Conservation (phyloP, 148 eudicot species). For the Vaccinium macrocarpon region DNA sequence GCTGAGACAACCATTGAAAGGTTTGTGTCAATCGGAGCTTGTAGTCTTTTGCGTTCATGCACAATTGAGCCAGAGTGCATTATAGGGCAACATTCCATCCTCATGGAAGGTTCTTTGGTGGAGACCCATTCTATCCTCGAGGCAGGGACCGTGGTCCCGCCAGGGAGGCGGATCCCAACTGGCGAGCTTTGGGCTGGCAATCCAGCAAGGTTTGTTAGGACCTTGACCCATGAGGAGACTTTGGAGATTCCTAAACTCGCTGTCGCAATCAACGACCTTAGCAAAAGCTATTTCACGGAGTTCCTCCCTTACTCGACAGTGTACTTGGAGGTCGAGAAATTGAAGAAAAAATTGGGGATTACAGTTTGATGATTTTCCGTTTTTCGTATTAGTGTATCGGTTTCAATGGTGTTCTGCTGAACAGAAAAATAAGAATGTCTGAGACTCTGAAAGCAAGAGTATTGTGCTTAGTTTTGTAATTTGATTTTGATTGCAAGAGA, state of each 20-base stretch:
- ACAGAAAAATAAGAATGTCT: conserved; percentile 27
- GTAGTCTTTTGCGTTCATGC: conserved; percentile 85
- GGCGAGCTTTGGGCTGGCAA: conserved; percentile 99
- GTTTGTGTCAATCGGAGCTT: conserved; percentile 87
- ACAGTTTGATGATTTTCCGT: conserved; percentile 37
- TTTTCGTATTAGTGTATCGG: conserved; percentile 18
- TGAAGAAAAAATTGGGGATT: conserved; percentile 72
- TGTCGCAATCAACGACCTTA: conserved; percentile 84
- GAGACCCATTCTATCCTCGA: conserved; percentile 96
- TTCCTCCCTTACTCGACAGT: conserved; percentile 91
- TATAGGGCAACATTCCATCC: conserved; percentile 87
- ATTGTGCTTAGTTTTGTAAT: neutral
- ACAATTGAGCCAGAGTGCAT: conserved; percentile 98
- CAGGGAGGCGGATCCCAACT: conserved; percentile 92
- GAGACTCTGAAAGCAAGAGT: neutral
- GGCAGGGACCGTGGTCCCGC: conserved; percentile 96
- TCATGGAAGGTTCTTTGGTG: conserved; percentile 96
- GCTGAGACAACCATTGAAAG: conserved; percentile 89
- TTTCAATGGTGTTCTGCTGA: conserved; percentile 24
- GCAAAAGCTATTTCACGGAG: conserved; percentile 69
- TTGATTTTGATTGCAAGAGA: neutral
- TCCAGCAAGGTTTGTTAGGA: conserved; percentile 94
- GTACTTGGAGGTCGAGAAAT: conserved; percentile 94
- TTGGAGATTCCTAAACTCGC: conserved; percentile 95
- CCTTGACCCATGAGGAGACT: conserved; percentile 87